Evolutionary conservation across 2,329 filamentous ascomycete genomes (phyloP).

Genomic region (Phaeoacremonium minimum): DNA sequence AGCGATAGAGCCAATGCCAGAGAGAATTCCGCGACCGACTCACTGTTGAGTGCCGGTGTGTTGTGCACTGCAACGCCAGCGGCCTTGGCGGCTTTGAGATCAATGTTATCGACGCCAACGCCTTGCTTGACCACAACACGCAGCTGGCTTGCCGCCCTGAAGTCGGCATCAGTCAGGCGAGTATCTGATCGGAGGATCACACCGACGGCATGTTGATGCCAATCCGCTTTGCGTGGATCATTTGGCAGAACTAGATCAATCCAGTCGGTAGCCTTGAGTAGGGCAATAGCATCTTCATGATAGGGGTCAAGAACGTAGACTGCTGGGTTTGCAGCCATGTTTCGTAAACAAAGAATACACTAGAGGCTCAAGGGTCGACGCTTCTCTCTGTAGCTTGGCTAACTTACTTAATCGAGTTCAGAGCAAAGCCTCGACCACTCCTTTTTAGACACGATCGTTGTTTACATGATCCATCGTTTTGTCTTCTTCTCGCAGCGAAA

Average conservation of each 20-base stretch:
- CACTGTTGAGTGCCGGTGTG: conserved; percentile 19
- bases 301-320: conserved; percentile 5
- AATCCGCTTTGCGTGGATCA: conserved; percentile 2
- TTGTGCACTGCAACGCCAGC: conserved; percentile 17
- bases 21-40: conserved; percentile 27
- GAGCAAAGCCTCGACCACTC: no score
- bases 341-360: no score
- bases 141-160: conserved; percentile 9
- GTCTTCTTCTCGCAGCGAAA: no score
- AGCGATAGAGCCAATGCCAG: conserved; percentile 23
- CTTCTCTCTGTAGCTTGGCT: no score
- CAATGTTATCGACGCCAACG: conserved; percentile 22
- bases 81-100: conserved; percentile 15
- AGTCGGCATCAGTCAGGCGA: conserved; percentile 1
- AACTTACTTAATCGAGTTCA: no score
- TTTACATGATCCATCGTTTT: no score
- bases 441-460: no score
- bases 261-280: conserved; percentile 3
- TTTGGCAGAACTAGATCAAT: conserved; percentile 3
- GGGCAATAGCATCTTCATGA: conserved; percentile 4
- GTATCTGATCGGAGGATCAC: conserved; percentile 2
- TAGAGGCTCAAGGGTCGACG: no score
- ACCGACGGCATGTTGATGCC: conserved; percentile 1
- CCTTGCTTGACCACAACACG: conserved; percentile 22
- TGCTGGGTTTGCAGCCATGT: conserved; percentile 1